A percentile compares a stretch with the other conserved stretches of the same genome.
Conservation (phyloP, 192 early-diverging fungal species). For the Allomyces macrogynus region DNA sequence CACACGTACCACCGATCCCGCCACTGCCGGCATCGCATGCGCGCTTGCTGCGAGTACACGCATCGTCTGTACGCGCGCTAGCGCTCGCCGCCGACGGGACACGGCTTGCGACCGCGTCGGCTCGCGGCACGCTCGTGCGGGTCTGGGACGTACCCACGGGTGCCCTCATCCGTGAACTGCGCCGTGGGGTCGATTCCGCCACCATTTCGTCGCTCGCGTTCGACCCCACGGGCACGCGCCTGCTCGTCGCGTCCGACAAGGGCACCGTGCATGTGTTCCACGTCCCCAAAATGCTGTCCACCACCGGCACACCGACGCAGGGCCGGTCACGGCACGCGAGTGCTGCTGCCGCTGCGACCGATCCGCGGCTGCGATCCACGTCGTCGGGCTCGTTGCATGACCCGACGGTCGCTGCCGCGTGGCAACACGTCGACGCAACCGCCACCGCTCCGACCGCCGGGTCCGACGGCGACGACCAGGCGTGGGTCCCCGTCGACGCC, state of each 20-base stretch:
- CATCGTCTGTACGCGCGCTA: not conserved
- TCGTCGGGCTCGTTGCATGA: no score
- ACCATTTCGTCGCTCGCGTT: conserved; percentile 83
- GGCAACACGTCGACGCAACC: no score
- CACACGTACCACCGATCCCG: not conserved
- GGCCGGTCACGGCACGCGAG: conserved; percentile 23
- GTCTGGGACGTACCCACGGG: conserved; percentile 62
- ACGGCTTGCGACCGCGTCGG: not conserved
- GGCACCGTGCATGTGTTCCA: conserved; percentile 88
- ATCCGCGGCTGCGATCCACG: no score
- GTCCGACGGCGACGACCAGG: conserved; percentile 25
- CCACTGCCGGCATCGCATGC: not conserved
- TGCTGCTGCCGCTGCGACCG: conserved; percentile 12
- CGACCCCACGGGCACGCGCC: conserved; percentile 44
- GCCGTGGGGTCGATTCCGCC: conserved; percentile 70
- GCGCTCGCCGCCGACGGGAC: not conserved
- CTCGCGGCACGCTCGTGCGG: conserved; percentile 61
- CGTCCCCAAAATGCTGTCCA: no score
- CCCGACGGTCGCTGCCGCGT: no score
- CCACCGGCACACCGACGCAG: conserved; percentile 7
- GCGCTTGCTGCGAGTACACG: not conserved
- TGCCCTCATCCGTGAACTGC: conserved; percentile 57
- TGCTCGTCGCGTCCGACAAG: conserved; percentile 77
- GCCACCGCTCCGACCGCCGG: not conserved
- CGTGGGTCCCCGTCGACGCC: conserved; percentile 12